These are phyloP conservation scores for Cairneyella variabilis DNA, from an alignment of 495 filamentous ascomycete species.

Conservation along the genomic window DNA sequence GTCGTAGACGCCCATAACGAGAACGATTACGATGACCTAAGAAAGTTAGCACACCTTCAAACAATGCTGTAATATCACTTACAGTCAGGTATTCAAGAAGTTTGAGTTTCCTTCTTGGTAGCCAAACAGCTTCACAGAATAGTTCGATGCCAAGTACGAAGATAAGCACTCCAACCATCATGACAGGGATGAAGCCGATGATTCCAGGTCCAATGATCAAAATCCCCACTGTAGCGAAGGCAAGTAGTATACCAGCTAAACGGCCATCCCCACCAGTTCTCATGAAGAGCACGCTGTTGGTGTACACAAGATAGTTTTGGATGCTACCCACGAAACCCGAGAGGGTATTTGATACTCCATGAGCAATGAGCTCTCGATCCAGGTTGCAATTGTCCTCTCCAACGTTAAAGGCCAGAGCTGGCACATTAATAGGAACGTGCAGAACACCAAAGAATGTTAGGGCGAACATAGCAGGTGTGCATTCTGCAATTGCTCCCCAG, in stretches of 20 bases:
- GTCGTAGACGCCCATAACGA: slow-evolving; percentile 94
- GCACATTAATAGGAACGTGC: slow-evolving; percentile 97
- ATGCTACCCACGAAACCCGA: slow-evolving; percentile 86
- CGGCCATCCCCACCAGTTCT: slow-evolving; percentile 83
- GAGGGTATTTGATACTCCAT: slow-evolving; percentile 87
- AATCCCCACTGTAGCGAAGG: slow-evolving; percentile 71
- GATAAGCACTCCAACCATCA: slow-evolving; percentile 93
- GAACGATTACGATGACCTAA: slow-evolving; percentile 82
- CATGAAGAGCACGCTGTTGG: slow-evolving; percentile 94
- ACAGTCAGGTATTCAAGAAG: slow-evolving; percentile 85
- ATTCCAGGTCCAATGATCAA: slow-evolving; percentile 80
- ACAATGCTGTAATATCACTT: slow-evolving; percentile 20
- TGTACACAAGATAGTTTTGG: slow-evolving; percentile 97
- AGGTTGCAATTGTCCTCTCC: slow-evolving; percentile 89
- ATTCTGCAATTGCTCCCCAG: slow-evolving; percentile 74
- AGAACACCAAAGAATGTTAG: slow-evolving; percentile 96
- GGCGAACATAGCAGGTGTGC: slow-evolving; percentile 92
- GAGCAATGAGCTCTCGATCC: slow-evolving; percentile 86
- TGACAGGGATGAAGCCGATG: slow-evolving; percentile 91
- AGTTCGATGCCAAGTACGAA: slow-evolving; percentile 92
- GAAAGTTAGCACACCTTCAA: slow-evolving; percentile 25
- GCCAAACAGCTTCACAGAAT: slow-evolving; percentile 78
- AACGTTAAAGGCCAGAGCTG: slow-evolving; percentile 80
- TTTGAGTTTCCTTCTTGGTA: slow-evolving; percentile 83
- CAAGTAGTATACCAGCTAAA: slow-evolving; percentile 82